Base-by-base conservation (phyloP, 2,329 filamentous ascomycete species). In the Torrubiellomyces zombiae region DNA sequence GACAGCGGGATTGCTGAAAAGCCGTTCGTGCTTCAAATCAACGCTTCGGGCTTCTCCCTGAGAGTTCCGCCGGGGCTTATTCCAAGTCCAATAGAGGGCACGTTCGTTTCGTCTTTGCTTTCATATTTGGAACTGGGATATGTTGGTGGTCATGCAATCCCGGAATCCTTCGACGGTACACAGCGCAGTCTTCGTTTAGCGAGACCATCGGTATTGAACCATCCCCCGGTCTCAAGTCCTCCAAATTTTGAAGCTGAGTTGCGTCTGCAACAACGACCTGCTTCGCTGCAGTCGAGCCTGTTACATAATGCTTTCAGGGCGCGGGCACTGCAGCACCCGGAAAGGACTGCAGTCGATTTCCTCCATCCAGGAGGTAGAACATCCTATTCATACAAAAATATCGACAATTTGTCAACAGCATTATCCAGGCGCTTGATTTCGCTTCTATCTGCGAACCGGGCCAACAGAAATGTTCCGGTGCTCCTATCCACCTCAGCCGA, bases 371-470 rank as follows among this genome's bases (percentile, higher is more conserved):
- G 4, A n/a, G 21, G 21, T 7, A 16, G 21, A 15, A 11, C 4
- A 7, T 12, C 14, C 6, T 23, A 23, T 11, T 16, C 21, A 12
- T 23, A 23, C 14, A 16, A 23, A 7, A 10, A 11, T 15, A 14
- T 23, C 14, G 21, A 23, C 17, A 7, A 23, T 23, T 11, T 23
- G 9, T 23, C 21, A n/a, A n/a, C 21, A 15, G 14, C 12, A 23
- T 23, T 10, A 14, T 23, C 14, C 21, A 16, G 7, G 13, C 17
- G 8, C 16, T 23, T 15, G 21, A 16, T n/a, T 10, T 15, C 13
- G 9, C n/a, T n/a, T n/a, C n/a, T n/a, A n/a, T n/a, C 16, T 10
- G 21, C 21, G 6, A 11, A n/a, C 9, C 21, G 17, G 11, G 10
- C 11, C 11, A 9, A 23, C 12, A 14, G 21, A 16, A 23, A 11